phyloP scores from a whole-genome alignment of 306 rosid species.

The Hippophae rhamnoides region DNA sequence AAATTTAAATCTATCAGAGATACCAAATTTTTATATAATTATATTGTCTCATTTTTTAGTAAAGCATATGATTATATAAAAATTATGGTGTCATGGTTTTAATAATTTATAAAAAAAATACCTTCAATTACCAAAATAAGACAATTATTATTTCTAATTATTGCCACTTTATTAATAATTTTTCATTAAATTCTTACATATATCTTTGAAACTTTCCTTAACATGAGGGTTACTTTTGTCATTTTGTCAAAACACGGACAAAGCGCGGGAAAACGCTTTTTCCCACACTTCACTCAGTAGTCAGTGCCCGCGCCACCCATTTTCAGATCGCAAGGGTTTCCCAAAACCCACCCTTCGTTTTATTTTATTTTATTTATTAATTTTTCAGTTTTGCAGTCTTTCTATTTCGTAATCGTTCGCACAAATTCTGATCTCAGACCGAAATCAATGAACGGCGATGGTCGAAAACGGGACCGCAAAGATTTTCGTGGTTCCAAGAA shows the following conservation, averaged over 20 bases:
- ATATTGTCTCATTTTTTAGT: too few relatives aligned
- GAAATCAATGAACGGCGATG: conserved; percentile 37
- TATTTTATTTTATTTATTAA: too few relatives aligned
- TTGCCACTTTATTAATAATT: too few relatives aligned
- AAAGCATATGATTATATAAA: too few relatives aligned
- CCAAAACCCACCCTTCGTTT: neutral
- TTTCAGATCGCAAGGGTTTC: conserved; percentile 5
- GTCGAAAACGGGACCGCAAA: conserved; percentile 43
- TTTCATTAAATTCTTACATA: neutral
- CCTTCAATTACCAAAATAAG: too few relatives aligned
- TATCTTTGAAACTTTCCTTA: neutral
- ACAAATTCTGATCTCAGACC: neutral
- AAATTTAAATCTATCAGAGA: too few relatives aligned
- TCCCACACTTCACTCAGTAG: neutral
- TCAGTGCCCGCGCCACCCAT: neutral
- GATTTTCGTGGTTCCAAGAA: conserved; percentile 42
- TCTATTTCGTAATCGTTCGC: neutral
- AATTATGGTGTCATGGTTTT: too few relatives aligned
- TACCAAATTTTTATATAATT: too few relatives aligned
- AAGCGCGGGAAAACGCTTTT: conserved; percentile 14
- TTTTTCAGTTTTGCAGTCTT: neutral
- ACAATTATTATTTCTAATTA: too few relatives aligned
- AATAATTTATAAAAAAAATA: too few relatives aligned
- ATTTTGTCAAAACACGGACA: neutral
- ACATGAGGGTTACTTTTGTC: conserved; percentile 1